phyloP scores from a whole-genome alignment of 306 rosid species.

The Luffa acutangula region DNA sequence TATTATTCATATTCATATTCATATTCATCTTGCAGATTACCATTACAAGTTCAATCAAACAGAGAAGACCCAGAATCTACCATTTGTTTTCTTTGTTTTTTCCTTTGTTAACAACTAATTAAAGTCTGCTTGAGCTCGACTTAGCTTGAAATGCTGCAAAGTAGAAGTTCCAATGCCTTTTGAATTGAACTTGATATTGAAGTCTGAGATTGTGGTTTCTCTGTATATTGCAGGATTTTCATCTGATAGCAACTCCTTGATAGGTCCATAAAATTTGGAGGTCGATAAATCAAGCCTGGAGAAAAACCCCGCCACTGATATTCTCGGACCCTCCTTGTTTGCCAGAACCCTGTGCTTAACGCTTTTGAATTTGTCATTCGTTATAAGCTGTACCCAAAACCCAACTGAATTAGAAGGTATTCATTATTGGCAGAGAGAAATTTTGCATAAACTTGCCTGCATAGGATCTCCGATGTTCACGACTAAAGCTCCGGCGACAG shows the following conservation, averaged over 20 bases:
- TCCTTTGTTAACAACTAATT: not conserved
- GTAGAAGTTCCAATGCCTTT: not conserved
- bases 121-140: not conserved
- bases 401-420: too few relatives aligned
- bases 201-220: conserved; percentile 7
- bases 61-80: not conserved
- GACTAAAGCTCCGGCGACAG: conserved; percentile 19
- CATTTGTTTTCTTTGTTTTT: not conserved
- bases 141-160: conserved; percentile 1
- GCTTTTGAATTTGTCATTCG: conserved; percentile 14
- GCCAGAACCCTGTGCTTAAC: conserved; percentile 13
- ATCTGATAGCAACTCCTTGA: conserved; percentile 12
- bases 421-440: not conserved
- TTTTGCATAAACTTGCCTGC: conserved; percentile 16
- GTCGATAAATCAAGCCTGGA: not conserved
- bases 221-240: not conserved
- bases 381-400: conserved; percentile 9
- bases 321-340: conserved; percentile 5
- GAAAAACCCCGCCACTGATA: conserved; percentile 9
- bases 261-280: conserved; percentile 1
- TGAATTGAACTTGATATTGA: not conserved
- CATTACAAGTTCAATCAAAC: not conserved
- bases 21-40: not conserved
- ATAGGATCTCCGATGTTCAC: conserved; percentile 25
- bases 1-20: not conserved